These are phyloP conservation scores for Pseudognaphalium luteoalbum DNA, from an alignment of 129 eudicot genomes.

Conservation along the genomic window DNA sequence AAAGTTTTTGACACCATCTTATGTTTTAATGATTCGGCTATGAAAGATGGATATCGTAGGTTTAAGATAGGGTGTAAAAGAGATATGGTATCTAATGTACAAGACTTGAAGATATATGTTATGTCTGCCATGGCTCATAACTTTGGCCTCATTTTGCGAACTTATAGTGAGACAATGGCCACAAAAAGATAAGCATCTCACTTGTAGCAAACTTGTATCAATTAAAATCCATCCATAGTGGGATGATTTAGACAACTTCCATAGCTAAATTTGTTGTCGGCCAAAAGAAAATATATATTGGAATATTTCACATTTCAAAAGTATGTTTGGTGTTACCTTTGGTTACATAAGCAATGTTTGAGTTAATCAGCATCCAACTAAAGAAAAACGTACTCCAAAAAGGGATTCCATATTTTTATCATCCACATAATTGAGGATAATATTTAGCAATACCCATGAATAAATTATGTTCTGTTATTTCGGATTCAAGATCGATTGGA, in stretches of 20 bases:
- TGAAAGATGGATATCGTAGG: neutral
- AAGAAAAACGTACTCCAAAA: too few species aligned
- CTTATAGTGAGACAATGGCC: slow-evolving; percentile 26
- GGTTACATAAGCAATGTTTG: slow-evolving; percentile 4
- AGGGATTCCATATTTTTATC: neutral
- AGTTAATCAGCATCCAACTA: neutral
- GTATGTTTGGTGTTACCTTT: slow-evolving; percentile 13
- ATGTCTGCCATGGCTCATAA: slow-evolving; percentile 28
- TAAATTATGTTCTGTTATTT: too few species aligned
- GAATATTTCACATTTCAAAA: slow-evolving; percentile 25
- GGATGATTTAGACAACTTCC: slow-evolving; percentile 42
- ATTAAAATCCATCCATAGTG: slow-evolving; percentile 50
- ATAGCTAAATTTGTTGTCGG: slow-evolving; percentile 51
- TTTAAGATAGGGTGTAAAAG: neutral
- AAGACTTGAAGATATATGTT: slow-evolving; percentile 1
- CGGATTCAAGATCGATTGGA: too few species aligned
- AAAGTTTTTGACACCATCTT: slow-evolving; percentile 3
- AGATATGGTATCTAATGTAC: slow-evolving; percentile 9
- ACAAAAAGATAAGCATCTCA: slow-evolving; percentile 30
- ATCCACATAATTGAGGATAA: neutral
- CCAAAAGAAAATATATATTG: slow-evolving; percentile 37
- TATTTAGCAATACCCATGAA: neutral
- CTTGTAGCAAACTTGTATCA: slow-evolving; percentile 14
- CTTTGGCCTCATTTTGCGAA: slow-evolving; percentile 24
- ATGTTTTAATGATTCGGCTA: neutral